Percentiles rank a stretch among this genome's conserved stretches.
Conservation (phyloP, 257 asterid genomes). For the Ilex asprella region DNA sequence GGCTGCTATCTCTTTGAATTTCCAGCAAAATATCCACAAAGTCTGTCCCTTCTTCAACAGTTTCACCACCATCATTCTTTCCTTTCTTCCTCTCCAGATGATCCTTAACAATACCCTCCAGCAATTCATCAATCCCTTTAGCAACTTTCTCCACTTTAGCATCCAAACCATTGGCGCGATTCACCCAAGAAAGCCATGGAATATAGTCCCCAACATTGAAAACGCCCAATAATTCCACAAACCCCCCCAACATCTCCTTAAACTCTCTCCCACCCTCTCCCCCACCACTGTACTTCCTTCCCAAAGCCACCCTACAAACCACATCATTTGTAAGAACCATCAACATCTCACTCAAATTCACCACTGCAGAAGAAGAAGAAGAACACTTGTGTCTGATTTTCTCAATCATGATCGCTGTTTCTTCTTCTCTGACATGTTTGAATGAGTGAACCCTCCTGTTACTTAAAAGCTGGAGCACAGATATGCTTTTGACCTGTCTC, state of each 20-base stretch:
- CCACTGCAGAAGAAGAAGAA: not conserved
- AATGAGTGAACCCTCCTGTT: constrained; percentile 36
- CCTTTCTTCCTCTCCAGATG: constrained; percentile 19
- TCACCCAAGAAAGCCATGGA: no score
- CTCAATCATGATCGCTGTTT: constrained; percentile 30
- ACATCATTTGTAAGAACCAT: constrained; percentile 22
- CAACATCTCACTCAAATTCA: constrained; percentile 30
- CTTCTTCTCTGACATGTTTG: constrained; percentile 29
- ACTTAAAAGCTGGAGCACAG: constrained; percentile 32
- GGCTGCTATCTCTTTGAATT: constrained; percentile 23
- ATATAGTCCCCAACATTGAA: no score
- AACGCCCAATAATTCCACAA: constrained; percentile 31
- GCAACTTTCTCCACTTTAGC: no score
- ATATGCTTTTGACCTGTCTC: constrained; percentile 20
- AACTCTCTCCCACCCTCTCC: constrained; percentile 35
- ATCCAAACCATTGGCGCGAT: no score
- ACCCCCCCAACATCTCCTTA: constrained; percentile 29
- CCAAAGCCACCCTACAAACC: constrained; percentile 4
- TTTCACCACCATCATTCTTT: not conserved
- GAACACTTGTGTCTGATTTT: constrained; percentile 12
- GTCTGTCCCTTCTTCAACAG: constrained; percentile 17
- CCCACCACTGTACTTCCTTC: constrained; percentile 32
- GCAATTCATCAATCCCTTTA: no score
- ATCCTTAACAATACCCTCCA: constrained; percentile 13
- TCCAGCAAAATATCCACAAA: constrained; percentile 53